Conservation (phyloP, 2,329 filamentous ascomycete genomes). For the Clonostachys sp. region DNA sequence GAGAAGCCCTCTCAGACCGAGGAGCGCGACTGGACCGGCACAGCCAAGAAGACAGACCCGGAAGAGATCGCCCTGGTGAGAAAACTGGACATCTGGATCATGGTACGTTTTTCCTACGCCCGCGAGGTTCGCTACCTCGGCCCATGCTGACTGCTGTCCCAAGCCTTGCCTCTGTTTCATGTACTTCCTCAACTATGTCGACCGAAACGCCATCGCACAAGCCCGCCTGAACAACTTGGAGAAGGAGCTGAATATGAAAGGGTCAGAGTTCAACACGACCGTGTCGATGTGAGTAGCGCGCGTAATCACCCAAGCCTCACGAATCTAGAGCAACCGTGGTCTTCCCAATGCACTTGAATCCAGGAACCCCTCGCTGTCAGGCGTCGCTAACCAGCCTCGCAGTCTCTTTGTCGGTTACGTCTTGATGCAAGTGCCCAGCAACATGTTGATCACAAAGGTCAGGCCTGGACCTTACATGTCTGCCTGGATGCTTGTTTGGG, state of each 20-base stretch:
- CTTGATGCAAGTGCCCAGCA: conserved; percentile 27
- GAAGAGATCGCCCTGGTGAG: conserved; percentile 30
- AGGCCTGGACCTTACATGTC: conserved; percentile 35
- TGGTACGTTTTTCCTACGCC: conserved; percentile 18
- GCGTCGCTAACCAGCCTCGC: not conserved
- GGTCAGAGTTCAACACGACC: conserved; percentile 48
- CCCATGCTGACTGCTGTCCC: not conserved
- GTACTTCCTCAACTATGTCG: conserved; percentile 38
- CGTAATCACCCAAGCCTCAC: too few species aligned
- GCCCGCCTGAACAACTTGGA: conserved; percentile 40
- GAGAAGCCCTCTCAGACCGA: not conserved
- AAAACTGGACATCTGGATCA: conserved; percentile 34
- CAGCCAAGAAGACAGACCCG: conserved; percentile 28
- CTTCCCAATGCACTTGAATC: not conserved
- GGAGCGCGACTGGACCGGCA: conserved; percentile 26
- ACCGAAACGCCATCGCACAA: conserved; percentile 39
- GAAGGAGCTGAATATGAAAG: conserved; percentile 44
- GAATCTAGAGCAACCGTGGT: not conserved
- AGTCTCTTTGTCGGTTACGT: conserved; percentile 39
- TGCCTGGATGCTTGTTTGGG: conserved; percentile 34
- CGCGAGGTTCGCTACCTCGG: not conserved
- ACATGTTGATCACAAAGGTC: conserved; percentile 29
- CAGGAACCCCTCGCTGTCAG: not conserved
- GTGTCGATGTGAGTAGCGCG: conserved; percentile 23
- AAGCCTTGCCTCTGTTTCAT: conserved; percentile 28